phyloP scores from a whole-genome alignment of 768 basidiomycete genomes.

The Suillus fuscotomentosus region DNA sequence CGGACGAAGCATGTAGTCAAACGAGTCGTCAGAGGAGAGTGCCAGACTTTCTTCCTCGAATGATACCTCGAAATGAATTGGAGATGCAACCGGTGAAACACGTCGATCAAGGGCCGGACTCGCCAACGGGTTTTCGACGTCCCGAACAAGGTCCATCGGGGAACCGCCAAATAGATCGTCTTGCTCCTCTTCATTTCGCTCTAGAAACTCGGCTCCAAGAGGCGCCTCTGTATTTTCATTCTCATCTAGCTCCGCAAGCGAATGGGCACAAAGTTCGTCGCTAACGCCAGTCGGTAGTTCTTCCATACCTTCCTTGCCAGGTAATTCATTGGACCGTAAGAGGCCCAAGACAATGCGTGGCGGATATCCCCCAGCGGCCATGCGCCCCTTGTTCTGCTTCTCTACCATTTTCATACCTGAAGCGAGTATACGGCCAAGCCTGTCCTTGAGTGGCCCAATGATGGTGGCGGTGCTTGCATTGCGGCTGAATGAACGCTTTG shows the following conservation, averaged over 20 bases:
- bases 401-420: constrained; percentile 1
- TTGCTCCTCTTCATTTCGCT: neutral
- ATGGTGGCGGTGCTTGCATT: constrained; percentile 8
- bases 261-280: constrained; percentile 1
- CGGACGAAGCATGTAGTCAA: neutral
- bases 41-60: neutral
- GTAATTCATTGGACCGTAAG: neutral
- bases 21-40: neutral
- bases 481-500: constrained; percentile 7
- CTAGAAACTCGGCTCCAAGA: neutral
- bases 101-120: neutral
- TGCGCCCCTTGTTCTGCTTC: constrained; percentile 2
- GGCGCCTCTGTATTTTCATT: constrained; percentile 1
- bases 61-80: neutral
- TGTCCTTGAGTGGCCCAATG: constrained; percentile 7
- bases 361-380: neutral
- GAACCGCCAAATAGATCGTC: neutral
- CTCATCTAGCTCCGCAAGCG: constrained; percentile 2
- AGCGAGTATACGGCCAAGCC: neutral
- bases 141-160: constrained; percentile 12
- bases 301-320: neutral
- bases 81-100: neutral
- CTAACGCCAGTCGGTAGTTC: constrained; percentile 1
- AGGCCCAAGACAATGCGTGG: constrained; percentile 1
- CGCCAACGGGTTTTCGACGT: constrained; percentile 12